Conservation (phyloP, 768 basidiomycete genomes). For the Podaxis sp. region DNA sequence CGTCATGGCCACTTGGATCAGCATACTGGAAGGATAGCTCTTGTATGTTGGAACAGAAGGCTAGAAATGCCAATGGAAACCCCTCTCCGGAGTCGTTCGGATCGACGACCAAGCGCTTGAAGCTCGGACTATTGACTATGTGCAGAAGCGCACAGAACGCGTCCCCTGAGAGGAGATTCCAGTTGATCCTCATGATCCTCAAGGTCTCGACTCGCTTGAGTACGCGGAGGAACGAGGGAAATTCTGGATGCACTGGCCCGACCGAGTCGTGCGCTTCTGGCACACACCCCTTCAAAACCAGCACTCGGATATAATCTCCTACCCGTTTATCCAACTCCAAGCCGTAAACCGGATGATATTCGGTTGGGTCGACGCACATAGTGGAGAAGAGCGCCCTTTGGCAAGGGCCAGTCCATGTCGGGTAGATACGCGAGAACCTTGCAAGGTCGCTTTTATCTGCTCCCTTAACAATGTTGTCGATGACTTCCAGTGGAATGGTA, state of each 20-base stretch:
- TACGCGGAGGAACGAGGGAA: neutral
- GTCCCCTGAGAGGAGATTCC: neutral
- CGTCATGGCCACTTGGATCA: neutral
- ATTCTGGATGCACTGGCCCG: neutral
- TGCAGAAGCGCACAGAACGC: neutral
- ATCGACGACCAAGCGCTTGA: neutral
- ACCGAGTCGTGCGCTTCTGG: neutral
- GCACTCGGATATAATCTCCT: neutral
- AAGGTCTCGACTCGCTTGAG: neutral
- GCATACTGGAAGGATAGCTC: neutral
- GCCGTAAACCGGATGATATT: neutral
- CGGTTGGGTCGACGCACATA: neutral
- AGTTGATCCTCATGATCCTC: neutral
- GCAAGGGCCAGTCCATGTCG: neutral
- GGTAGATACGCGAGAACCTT: neutral
- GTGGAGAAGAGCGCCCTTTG: neutral
- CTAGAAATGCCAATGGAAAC: neutral
- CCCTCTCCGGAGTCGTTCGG: neutral
- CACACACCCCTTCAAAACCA: neutral
- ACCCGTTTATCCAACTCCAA: neutral
- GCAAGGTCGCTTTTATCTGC: neutral
- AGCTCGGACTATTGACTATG: neutral
- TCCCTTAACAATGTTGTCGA: neutral
- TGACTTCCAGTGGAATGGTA: neutral
- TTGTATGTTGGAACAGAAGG: neutral